Evolutionary conservation across 257 asterid genomes (phyloP), one percentile per base, ranked within the genome.

Genomic region (Petrea volubilis): DNA sequence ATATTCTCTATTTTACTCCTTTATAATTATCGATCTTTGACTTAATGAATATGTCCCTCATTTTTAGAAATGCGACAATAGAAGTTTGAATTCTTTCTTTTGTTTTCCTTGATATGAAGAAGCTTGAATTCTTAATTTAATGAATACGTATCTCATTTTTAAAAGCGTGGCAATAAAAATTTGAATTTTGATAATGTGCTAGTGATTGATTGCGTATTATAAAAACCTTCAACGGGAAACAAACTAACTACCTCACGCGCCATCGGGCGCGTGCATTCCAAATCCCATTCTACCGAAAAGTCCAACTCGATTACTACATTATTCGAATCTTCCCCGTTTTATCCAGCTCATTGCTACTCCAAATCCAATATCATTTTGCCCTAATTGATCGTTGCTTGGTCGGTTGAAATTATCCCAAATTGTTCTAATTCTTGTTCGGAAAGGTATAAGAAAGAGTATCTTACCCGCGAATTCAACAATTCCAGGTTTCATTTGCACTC

Each of bases 331-430:
- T 62, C 55, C 28, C 55, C 74, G 34, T 34, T 65, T 56, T 29
- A 56, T 33, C 74, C 86, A 68, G 77, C 80, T 79, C 83, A 70
- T 23, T 25, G 40, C 15, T 14, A 50, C 75, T 71, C 43, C 36
- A 15, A 65, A 13, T 34, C 68, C 29, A 11, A 31, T 4, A 24
- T 33, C 13, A 14, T 7, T 38, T 38, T 65, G 14, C 23, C 69
- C 74, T 27, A 75, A 38, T 27, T 28, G 0, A 2, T 4, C 10
- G 12, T 40, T 25, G 11, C 13, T 4, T 41, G 41, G 28, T 28
- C 17, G 14, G 41, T 40, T 20, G 1, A 28, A 25, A 5, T 62
- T 10, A 24, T 6, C 15, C 9, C 36, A 20, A 63, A 9, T 38
- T 21, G 17, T 9, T 14, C 34, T 1, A 7, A 38, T 62, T 55